Evolutionary conservation across 2,329 filamentous ascomycete genomes (phyloP).

Genomic region (Bisporella sp.): DNA sequence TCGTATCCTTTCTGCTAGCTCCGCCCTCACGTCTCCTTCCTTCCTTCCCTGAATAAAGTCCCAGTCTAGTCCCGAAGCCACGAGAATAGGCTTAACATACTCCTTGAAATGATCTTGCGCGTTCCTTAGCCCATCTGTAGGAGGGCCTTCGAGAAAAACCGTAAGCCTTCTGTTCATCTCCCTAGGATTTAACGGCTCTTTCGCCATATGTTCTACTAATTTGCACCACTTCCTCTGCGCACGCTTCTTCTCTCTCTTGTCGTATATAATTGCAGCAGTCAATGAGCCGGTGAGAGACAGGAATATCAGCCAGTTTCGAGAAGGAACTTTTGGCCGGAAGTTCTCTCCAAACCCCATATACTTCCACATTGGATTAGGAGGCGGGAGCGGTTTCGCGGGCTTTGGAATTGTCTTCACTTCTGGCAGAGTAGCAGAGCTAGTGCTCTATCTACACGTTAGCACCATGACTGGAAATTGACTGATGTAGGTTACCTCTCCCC

Average conservation of each 20-base stretch:
- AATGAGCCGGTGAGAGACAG: slow-evolving; percentile 72
- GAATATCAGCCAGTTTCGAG: slow-evolving; percentile 97
- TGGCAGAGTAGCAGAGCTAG: slow-evolving; percentile 29
- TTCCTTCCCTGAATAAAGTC: slow-evolving; percentile 88
- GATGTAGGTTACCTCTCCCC: slow-evolving; percentile 14
- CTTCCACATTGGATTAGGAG: slow-evolving; percentile 64
- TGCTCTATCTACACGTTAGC: slow-evolving; percentile 12
- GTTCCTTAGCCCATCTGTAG: slow-evolving; percentile 73
- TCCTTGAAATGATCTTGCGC: slow-evolving; percentile 95
- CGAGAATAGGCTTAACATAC: slow-evolving; percentile 89
- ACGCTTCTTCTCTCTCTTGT: slow-evolving; percentile 81
- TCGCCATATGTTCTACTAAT: slow-evolving; percentile 75
- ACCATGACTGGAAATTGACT: not conserved
- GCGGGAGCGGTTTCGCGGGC: slow-evolving; percentile 36
- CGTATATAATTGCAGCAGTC: slow-evolving; percentile 78
- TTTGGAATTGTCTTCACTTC: slow-evolving; percentile 28
- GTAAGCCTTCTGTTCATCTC: slow-evolving; percentile 78
- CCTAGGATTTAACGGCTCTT: slow-evolving; percentile 64
- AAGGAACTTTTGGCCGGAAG: slow-evolving; percentile 77
- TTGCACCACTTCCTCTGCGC: slow-evolving; percentile 82
- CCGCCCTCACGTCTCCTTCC: slow-evolving; percentile 87
- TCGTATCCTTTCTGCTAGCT: slow-evolving; percentile 79
- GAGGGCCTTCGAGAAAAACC: slow-evolving; percentile 78
- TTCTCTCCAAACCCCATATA: slow-evolving; percentile 76
- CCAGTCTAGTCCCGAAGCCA: slow-evolving; percentile 88